Percentiles rank a stretch among this genome's conserved stretches.
phyloP scores from a whole-genome alignment of 2,329 filamentous ascomycete genomes.

The Gaeumannomyces sp. region DNA sequence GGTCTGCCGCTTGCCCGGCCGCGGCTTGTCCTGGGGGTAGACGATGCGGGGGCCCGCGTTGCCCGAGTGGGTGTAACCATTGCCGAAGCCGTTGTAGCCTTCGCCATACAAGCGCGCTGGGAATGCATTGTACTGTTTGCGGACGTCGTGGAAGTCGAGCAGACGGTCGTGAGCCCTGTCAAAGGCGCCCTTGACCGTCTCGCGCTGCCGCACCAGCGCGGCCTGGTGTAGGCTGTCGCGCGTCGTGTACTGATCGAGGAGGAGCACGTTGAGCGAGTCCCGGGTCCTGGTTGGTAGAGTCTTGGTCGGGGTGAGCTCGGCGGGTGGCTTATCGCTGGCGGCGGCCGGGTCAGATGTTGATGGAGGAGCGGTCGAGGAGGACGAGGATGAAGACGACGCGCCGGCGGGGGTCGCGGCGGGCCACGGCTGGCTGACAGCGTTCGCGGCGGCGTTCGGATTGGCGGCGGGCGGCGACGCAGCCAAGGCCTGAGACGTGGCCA shows the following conservation, averaged over 20 bases:
- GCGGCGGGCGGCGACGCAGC: slow-evolving; percentile 20
- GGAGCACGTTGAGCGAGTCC: slow-evolving; percentile 46
- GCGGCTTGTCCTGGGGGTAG: slow-evolving; percentile 72
- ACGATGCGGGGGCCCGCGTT: slow-evolving; percentile 56
- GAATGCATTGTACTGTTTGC: slow-evolving; percentile 49
- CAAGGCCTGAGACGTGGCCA: slow-evolving; percentile 38
- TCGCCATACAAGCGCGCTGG: slow-evolving; percentile 57
- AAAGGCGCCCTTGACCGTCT: slow-evolving; percentile 46
- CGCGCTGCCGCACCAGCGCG: slow-evolving; percentile 45
- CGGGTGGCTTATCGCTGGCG: slow-evolving; percentile 9
- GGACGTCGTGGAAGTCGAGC: slow-evolving; percentile 59
- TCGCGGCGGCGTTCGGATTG: slow-evolving; percentile 14
- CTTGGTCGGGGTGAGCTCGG: slow-evolving; percentile 2
- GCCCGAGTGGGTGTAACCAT: slow-evolving; percentile 71
- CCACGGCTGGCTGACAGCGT: slow-evolving; percentile 21
- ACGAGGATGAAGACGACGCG: slow-evolving; percentile 16
- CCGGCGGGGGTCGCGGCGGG: slow-evolving; percentile 17
- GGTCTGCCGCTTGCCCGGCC: slow-evolving; percentile 70
- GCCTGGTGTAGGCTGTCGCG: slow-evolving; percentile 50
- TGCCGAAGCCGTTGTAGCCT: slow-evolving; percentile 86
- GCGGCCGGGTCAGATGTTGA: slow-evolving; percentile 21
- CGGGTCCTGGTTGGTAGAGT: slow-evolving; percentile 31
- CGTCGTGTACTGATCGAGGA: slow-evolving; percentile 48
- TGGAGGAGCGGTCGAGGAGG: slow-evolving; percentile 14
- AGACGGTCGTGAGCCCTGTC: slow-evolving; percentile 44